A percentile compares a stretch with the other conserved stretches of the same genome.
Conservation (phyloP, 2,329 filamentous ascomycete genomes). For the Phoma sp. region DNA sequence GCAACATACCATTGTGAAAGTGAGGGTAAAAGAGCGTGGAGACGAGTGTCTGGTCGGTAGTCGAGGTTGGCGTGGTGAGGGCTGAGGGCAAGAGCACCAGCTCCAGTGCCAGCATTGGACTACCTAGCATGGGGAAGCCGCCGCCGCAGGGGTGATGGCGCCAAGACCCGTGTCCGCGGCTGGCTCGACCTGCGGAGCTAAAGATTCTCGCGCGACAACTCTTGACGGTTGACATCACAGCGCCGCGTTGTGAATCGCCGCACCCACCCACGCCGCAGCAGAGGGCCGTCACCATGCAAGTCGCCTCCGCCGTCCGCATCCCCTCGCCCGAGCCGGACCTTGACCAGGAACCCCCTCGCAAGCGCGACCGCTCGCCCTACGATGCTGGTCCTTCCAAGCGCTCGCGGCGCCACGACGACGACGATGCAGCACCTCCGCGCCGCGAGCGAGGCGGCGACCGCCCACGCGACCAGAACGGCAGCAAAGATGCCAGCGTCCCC, state of each 20-base stretch:
- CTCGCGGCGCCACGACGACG: slow-evolving; percentile 41
- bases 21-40: slow-evolving; percentile 13
- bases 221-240: slow-evolving; percentile 12
- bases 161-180: slow-evolving; percentile 10
- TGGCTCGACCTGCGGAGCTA: slow-evolving; percentile 17
- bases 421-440: slow-evolving; percentile 48
- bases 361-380: slow-evolving; percentile 62
- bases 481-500: slow-evolving; percentile 22
- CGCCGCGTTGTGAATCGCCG: background rate
- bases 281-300: slow-evolving; percentile 36
- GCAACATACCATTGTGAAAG: slow-evolving; percentile 14
- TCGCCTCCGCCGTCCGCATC: slow-evolving; percentile 60
- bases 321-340: slow-evolving; percentile 59
- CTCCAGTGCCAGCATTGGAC: background rate
- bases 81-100: background rate
- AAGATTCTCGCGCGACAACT: slow-evolving; percentile 33
- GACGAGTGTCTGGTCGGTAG: slow-evolving; percentile 9
- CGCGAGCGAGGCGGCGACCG: slow-evolving; percentile 74
- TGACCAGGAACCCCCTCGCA: slow-evolving; percentile 54
- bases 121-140: background rate
- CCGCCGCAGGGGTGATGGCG: slow-evolving; percentile 8
- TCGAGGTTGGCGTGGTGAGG: slow-evolving; percentile 14
- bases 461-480: slow-evolving; percentile 51
- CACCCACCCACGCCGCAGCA: background rate
- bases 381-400: slow-evolving; percentile 43